Percentiles rank a stretch among this genome's conserved stretches.
phyloP scores from a whole-genome alignment of 2,329 filamentous ascomycete genomes.

The Cladobotryum protrusum region DNA sequence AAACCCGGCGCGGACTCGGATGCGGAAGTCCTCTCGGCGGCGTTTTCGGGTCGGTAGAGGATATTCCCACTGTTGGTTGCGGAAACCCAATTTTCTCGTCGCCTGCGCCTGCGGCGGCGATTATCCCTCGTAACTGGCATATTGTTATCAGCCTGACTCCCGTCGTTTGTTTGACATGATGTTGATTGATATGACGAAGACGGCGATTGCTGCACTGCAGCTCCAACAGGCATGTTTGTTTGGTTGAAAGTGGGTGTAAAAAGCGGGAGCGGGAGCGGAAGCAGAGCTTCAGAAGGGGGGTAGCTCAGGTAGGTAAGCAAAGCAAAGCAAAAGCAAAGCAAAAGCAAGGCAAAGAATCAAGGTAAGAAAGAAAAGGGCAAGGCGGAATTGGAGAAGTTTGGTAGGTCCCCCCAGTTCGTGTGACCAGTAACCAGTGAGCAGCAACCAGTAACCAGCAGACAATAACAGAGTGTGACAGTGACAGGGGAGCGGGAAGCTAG shows the following conservation, averaged over 20 bases:
- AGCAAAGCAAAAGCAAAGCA: too few species aligned
- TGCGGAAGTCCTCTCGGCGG: constrained; percentile 5
- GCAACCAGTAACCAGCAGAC: too few species aligned
- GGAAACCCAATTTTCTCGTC: constrained; percentile 18
- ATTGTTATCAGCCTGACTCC: constrained; percentile 7
- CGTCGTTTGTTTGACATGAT: neutral
- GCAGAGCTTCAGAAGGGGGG: too few species aligned
- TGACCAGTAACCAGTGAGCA: too few species aligned
- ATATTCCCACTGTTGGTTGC: constrained; percentile 21
- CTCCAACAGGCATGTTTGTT: constrained; percentile 11
- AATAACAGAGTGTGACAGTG: too few species aligned
- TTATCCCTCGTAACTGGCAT: constrained; percentile 9
- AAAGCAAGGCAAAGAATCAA: too few species aligned
- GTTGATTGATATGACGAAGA: constrained; percentile 1
- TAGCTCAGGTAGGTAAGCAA: too few species aligned
- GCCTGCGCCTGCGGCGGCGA: constrained; percentile 8
- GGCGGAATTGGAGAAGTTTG: neutral
- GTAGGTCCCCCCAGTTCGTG: too few species aligned
- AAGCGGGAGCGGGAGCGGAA: too few species aligned
- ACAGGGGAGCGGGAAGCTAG: too few species aligned
- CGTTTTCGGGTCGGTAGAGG: constrained; percentile 22
- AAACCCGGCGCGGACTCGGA: constrained; percentile 17
- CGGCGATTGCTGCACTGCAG: constrained; percentile 10
- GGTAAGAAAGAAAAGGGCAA: neutral
- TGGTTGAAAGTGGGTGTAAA: neutral